Conservation (phyloP, 2,329 filamentous ascomycete species). For the Keithomyces neogunnii region DNA sequence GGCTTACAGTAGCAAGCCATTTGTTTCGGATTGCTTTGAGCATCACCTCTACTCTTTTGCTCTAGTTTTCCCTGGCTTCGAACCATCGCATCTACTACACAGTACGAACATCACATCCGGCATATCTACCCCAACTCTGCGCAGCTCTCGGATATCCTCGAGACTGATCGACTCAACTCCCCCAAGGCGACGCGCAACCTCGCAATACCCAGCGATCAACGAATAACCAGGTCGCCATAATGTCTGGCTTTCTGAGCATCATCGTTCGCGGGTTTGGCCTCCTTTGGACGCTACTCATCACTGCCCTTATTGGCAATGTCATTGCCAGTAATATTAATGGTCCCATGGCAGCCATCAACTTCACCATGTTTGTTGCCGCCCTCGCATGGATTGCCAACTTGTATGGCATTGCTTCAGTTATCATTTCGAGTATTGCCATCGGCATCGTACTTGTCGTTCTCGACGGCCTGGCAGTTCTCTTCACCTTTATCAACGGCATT, state of each 20-base stretch:
- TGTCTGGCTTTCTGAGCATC: conserved; percentile 32
- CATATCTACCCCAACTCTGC: no score
- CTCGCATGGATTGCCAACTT: conserved; percentile 58
- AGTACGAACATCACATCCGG: no score
- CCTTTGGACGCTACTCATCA: conserved; percentile 43
- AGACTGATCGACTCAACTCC: no score
- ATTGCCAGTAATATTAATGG: conserved; percentile 41
- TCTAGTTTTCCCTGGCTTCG: no score
- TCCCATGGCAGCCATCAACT: conserved; percentile 44
- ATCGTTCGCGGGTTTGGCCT: conserved; percentile 41
- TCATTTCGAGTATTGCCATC: conserved; percentile 44
- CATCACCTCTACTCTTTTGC: no score
- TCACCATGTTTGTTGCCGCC: conserved; percentile 61
- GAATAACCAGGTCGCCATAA: conserved; percentile 3
- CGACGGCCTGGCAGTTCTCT: conserved; percentile 53
- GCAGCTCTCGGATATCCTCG: no score
- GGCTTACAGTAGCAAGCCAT: no score
- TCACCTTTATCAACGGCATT: conserved; percentile 63
- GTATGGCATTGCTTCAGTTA: conserved; percentile 48
- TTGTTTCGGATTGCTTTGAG: no score
- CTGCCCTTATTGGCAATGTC: conserved; percentile 50
- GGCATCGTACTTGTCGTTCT: conserved; percentile 45
- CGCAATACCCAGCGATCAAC: no score
- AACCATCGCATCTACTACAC: no score
- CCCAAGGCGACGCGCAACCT: neutral